A percentile compares a stretch with the other conserved stretches of the same genome.
Conservation (phyloP, 495 filamentous ascomycete genomes). For the Penicillium turbatum region DNA sequence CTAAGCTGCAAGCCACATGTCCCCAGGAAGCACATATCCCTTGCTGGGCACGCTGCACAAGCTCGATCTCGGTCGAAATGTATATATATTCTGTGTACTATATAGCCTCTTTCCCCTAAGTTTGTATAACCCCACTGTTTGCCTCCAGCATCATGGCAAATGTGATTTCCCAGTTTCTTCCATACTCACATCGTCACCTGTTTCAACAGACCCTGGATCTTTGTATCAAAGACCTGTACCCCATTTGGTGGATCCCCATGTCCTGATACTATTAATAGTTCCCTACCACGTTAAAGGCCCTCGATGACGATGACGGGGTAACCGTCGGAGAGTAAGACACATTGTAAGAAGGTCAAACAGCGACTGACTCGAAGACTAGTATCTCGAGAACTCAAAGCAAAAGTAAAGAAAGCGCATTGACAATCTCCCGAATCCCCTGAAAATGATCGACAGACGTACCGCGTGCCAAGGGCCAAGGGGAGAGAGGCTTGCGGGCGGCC, state of each 20-base stretch:
- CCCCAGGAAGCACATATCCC: neutral
- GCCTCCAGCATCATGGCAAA: neutral
- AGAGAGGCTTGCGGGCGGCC: neutral
- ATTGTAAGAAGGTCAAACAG: neutral
- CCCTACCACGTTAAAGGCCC: neutral
- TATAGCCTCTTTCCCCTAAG: neutral
- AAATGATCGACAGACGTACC: neutral
- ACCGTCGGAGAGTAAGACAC: constrained; percentile 3
- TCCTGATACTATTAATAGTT: constrained; percentile 4
- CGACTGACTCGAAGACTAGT: neutral
- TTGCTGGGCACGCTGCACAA: neutral
- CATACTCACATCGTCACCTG: neutral
- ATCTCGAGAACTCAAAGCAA: neutral
- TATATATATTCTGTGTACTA: constrained; percentile 4
- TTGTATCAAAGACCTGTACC: neutral
- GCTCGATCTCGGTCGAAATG: neutral
- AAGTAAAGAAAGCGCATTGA: neutral
- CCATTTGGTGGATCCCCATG: neutral
- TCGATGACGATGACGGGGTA: neutral
- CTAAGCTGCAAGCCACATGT: neutral
- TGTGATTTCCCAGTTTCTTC: neutral
- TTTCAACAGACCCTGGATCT: neutral
- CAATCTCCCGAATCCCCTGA: neutral
- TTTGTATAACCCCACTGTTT: neutral
- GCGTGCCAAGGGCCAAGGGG: neutral